Base-by-base conservation (phyloP, 306 rosid species). In the Rosa lucieae region DNA sequence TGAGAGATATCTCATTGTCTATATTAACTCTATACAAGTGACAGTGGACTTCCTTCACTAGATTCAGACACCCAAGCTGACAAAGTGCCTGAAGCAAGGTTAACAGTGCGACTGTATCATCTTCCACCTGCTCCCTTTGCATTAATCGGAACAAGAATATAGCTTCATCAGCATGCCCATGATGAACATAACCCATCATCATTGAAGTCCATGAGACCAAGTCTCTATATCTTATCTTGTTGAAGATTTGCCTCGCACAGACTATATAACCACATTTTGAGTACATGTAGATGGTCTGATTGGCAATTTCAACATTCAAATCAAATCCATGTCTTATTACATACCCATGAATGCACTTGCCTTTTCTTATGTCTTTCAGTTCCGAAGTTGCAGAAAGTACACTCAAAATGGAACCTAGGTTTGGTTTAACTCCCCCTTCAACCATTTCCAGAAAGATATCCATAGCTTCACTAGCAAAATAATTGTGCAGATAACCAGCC, bases 191-290 rank as follows among this genome's bases (percentile, higher is more conserved):
- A 77, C 88, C 79, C 65, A 8, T 86, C 80, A 88, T 86, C 89
- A 86, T 81, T n/a, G 86, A 77, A 70, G 91, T 88, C 89, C 91
- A 86, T 74, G 91, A 85, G 47, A 88, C 80, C 83, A 84, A 44
- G 77, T 88, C 91, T 78, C 73, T 81, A 59, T 23, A 43, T 72
- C 73, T 71, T 15, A 77, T 68, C 70, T 77, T 77, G 79, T 67
- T 35, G 52, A 88, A 88, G 68, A 86, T 52, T 70, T 68, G 29
- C 82, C 76, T 77, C 8, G 89, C 88, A 72, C 68, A 72, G 46
- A 8, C 70, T 65, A 84, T 44, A 75, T 6, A 32, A 68, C 84
- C 89, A 71, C 82, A 84, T 75, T 82, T 82, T 51, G 83, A 77
- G 76, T 88, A 88, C 10, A 83, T 43, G 65, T 77, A 72, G 82